Base-by-base conservation (phyloP, 1,139 yeast species). In the Kluyveromyces sp. region DNA sequence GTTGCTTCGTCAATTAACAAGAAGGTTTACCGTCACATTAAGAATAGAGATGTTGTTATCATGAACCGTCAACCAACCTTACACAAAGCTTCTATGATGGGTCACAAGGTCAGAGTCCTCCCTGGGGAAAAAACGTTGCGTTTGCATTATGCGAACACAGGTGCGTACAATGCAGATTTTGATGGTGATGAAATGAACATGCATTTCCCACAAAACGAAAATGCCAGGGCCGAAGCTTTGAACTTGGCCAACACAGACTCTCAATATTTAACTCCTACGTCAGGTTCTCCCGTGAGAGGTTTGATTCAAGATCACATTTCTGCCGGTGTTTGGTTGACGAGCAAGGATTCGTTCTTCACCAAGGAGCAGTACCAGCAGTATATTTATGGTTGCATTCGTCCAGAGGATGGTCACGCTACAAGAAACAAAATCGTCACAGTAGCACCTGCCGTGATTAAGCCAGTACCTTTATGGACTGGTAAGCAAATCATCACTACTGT, bases 141-240 rank as follows among this genome's bases (percentile, higher is more conserved):
- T 64, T 74, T 94, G 66, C 99, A 94, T 67, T 94, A 94, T 66
- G 98, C 99, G 55, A 94, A 94, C 65, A 94, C 98, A 39, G 97
- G 97, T 70, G 96, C 98, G 43, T 88, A 88, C 68, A 94, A 92
- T 66, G 98, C 98, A 35, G 99, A 94, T 77, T 94, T 94, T 60
- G 99, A 94, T 70, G 99, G 99, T 72, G 99, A 94, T 69, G 99
- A 94, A 72, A 94, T 94, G 99, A 94, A 94, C 65, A 84, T 94
- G 96, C 99, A 94, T 70, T 92, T 94, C 74, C 99, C 99, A 26
- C 99, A 94, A 70, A 89, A 86, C 66, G 97, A 92, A 70, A 87
- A 87, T 57, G 98, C 98, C 12, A 82, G 92, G 60, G 94, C 98
- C 25, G 99, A 94, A 70, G 98, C 98, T 3, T 73, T 87, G 59